Base-by-base conservation (phyloP, 345 rosid species). In the Pistacia integerrima region DNA sequence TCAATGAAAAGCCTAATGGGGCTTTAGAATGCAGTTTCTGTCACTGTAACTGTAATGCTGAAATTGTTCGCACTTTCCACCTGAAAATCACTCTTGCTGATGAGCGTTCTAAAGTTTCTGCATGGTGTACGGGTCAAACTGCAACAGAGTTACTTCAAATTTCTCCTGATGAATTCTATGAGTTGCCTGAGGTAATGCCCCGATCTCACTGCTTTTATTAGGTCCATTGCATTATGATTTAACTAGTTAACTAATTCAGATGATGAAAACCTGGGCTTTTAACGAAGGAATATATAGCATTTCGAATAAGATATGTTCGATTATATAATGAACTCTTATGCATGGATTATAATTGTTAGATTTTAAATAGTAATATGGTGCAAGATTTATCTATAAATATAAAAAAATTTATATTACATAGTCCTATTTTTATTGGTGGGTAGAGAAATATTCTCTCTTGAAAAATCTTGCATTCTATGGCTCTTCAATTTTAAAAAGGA, bases 101-200 rank as follows among this genome's bases (percentile, higher is more conserved):
- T 57, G 87, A 90, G 38, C 83, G 63, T 75, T 82, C 80, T 44
- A 92, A 87, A 84, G 69, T 88, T 60, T 76, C 84, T 73, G 92
- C 90, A 30, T 92, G 97, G 97, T 91, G 97, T 70, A 82, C 87
- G 0, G 95, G 97, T 78, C 93, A 91, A 80, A 92, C 97, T 11
- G 98, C 99, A 48, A 74, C 86, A 38, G 98, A 89, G 87, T 83
- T 96, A 80, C 91, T 96, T 82, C 91, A 96, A 81, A 92, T 96
- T 58, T 91, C 98, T 41, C 87, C 99, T 0, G 90, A 85, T 51
- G 98, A 93, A 80, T 96, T 96, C 88, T 85, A 68, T 70, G 91
- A 88, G 56, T 90, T 96, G 76, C 88, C 94, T 1, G 97, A 96
- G 97, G 98, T 93, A 84, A 88, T 64, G 25, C 35, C 35, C 58